Evolutionary conservation across 257 asterid genomes (phyloP).

Genomic region (Lithospermum erythrorhizon): DNA sequence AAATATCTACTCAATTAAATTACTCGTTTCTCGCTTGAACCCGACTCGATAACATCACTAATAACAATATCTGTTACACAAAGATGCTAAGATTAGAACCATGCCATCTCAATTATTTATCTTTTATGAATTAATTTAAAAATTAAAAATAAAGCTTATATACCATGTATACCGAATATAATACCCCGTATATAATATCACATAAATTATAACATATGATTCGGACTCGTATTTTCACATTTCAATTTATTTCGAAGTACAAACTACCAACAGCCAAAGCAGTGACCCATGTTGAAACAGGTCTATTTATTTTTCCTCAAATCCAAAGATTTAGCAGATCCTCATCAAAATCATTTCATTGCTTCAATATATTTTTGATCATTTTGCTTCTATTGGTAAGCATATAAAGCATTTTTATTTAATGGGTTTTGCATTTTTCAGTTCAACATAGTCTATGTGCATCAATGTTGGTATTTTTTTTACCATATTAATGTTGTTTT

Average conservation of each 20-base stretch:
- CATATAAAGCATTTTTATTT: conserved; percentile 9
- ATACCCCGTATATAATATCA: no score
- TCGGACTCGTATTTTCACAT: no score
- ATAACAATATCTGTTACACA: no score
- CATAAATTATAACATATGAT: no score
- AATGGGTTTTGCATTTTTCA: background rate
- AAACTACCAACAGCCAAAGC: background rate
- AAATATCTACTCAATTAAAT: no score
- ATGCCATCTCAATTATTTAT: no score
- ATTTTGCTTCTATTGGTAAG: conserved; percentile 19
- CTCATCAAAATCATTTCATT: conserved; percentile 14
- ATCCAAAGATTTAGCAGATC: conserved; percentile 21
- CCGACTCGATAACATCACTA: no score
- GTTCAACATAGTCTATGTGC: background rate
- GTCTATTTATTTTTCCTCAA: background rate
- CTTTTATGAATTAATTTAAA: no score
- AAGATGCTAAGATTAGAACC: no score
- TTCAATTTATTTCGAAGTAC: background rate
- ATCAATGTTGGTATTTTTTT: background rate
- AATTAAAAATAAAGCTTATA: no score
- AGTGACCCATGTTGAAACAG: background rate
- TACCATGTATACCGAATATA: no score
- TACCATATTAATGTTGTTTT: background rate
- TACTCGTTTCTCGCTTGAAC: no score
- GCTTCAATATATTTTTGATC: conserved; percentile 23